A percentile compares a stretch with the other conserved stretches of the same genome.
Evolutionary conservation across 352 stramenopile genomes (phyloP).

Genomic region (Globisporangium okanoganense): DNA sequence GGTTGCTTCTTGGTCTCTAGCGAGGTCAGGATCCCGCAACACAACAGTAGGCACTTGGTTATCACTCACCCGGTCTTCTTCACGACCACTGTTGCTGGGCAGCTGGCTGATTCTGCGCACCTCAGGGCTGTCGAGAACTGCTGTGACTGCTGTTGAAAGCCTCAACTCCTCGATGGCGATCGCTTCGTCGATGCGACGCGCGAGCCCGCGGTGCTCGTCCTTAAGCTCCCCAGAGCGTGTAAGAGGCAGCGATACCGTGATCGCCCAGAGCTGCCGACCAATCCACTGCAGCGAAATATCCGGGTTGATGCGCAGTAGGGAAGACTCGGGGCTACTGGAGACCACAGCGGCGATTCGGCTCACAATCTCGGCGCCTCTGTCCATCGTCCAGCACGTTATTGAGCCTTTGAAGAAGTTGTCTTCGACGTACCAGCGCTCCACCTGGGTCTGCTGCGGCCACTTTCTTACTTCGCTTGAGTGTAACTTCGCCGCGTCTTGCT

Average conservation of each 20-base stretch:
- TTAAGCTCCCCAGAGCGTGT: conserved; percentile 54
- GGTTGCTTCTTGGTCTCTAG: not conserved
- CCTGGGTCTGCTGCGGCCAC: conserved; percentile 42
- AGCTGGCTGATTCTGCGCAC: not conserved
- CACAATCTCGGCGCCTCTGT: conserved; percentile 57
- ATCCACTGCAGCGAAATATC: conserved; percentile 82
- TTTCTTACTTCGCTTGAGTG: conserved; percentile 20
- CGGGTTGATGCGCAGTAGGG: conserved; percentile 37
- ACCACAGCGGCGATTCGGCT: conserved; percentile 51
- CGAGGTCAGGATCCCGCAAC: conserved; percentile 4
- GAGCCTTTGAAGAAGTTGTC: conserved; percentile 67
- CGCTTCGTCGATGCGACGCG: conserved; percentile 56
- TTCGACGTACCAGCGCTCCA: conserved; percentile 73
- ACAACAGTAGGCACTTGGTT: conserved; percentile 18
- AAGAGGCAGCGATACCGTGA: conserved; percentile 65
- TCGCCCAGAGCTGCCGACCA: conserved; percentile 57
- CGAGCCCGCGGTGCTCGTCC: conserved; percentile 59
- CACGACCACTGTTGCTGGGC: not conserved
- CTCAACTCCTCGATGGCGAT: conserved; percentile 30
- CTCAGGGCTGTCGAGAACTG: conserved; percentile 9
- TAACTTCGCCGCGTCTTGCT: conserved; percentile 21
- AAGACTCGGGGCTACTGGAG: conserved; percentile 1
- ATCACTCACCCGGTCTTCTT: conserved; percentile 2
- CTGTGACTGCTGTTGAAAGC: conserved; percentile 3
- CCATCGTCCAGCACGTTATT: conserved; percentile 77